These are phyloP conservation scores for Parasitella parasitica DNA, from an alignment of 371 early-diverging fungal genomes.

Conservation along the genomic window DNA sequence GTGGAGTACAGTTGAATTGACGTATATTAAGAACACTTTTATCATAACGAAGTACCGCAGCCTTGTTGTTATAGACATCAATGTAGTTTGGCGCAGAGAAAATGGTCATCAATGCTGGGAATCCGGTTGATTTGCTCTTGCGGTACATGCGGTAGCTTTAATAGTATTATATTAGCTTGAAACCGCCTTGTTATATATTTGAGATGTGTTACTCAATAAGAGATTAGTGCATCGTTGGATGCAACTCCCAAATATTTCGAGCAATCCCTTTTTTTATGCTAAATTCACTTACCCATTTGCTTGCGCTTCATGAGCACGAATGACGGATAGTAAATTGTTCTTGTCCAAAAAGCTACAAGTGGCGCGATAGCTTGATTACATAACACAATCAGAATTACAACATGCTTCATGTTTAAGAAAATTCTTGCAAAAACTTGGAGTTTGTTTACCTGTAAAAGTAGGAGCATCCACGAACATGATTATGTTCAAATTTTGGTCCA, in stretches of 20 bases:
- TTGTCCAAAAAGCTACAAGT: conserved; percentile 90
- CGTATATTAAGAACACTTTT: conserved; percentile 96
- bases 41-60: conserved; percentile 95
- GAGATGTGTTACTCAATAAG: too few relatives aligned
- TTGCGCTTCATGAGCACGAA: conserved; percentile 98
- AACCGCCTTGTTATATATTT: too few relatives aligned
- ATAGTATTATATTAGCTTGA: too few relatives aligned
- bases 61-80: conserved; percentile 98
- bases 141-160: conserved; percentile 86
- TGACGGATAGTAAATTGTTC: conserved; percentile 91
- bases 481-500: conserved; percentile 81
- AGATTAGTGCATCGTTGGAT: too few relatives aligned
- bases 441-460: conserved; percentile 81
- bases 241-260: too few relatives aligned
- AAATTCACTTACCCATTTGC: conserved; percentile 73
- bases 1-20: conserved; percentile 84
- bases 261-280: neutral
- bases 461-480: conserved; percentile 94
- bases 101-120: conserved; percentile 95
- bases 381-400: neutral
- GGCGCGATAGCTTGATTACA: conserved; percentile 71
- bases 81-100: conserved; percentile 98
- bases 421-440: neutral
- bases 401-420: neutral
- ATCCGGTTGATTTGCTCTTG: conserved; percentile 89